phyloP scores from a whole-genome alignment of 73 alveolate species.

The Durusdinium trenchii region DNA sequence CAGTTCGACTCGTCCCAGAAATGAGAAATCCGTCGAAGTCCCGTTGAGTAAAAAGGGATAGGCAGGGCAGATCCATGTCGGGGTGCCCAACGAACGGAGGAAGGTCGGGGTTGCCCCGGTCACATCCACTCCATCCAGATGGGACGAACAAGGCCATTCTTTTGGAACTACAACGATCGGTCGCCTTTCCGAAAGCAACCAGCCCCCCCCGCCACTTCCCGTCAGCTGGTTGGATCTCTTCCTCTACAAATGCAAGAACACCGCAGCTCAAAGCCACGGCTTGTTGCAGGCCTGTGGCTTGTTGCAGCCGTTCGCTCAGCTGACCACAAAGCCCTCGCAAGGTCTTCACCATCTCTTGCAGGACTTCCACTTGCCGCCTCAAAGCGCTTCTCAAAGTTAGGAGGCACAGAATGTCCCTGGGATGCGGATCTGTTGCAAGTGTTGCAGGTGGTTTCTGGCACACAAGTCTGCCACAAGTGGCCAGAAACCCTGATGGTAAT shows the following conservation, averaged over 20 bases:
- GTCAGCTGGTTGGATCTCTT: background rate
- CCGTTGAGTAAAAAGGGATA: background rate
- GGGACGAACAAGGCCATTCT: too few species aligned
- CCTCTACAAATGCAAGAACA: background rate
- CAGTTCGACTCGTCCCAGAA: background rate
- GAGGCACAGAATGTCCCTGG: background rate
- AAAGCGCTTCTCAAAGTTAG: too few species aligned
- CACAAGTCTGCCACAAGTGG: background rate
- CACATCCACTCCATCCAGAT: background rate
- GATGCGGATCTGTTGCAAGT: background rate
- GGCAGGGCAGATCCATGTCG: background rate
- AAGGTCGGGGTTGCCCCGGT: background rate
- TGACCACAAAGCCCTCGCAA: slow-evolving; percentile 38
- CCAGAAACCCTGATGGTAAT: background rate
- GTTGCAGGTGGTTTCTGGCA: background rate
- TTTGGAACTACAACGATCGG: too few species aligned
- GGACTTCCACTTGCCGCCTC: slow-evolving; percentile 51
- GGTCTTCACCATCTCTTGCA: slow-evolving; percentile 2
- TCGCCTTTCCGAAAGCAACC: background rate
- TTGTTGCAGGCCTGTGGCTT: slow-evolving; percentile 64
- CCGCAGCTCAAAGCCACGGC: too few species aligned
- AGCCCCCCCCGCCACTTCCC: background rate
- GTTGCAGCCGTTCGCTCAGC: slow-evolving; percentile 26
- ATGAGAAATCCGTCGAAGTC: background rate
- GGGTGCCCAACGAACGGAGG: background rate